Conservation (phyloP, 202 grass and related monocot genomes). For the Schoenoplectus triqueter region DNA sequence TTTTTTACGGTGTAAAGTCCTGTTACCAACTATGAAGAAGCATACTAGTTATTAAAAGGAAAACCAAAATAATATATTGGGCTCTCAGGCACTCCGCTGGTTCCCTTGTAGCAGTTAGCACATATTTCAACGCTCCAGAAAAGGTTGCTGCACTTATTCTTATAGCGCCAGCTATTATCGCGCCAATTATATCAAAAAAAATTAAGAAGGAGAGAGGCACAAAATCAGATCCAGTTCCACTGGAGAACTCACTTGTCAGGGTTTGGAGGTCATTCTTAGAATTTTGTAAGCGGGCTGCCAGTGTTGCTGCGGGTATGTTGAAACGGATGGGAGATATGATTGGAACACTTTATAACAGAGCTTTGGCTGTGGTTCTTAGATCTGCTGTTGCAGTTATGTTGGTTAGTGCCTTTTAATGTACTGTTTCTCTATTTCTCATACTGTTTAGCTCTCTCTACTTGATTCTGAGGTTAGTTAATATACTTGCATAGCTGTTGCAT, state of each 20-base stretch:
- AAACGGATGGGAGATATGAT: constrained; percentile 45
- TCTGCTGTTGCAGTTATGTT: constrained; percentile 57
- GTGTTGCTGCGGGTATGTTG: constrained; percentile 42
- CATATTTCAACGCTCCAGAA: constrained; percentile 72
- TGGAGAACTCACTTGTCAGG: constrained; percentile 45
- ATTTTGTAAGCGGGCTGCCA: constrained; percentile 46
- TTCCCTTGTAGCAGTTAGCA: constrained; percentile 70
- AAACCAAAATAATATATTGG: constrained; percentile 36
- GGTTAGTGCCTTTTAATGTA: constrained; percentile 49
- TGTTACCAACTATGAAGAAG: neutral
- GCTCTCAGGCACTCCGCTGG: constrained; percentile 84
- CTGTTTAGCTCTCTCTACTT: neutral
- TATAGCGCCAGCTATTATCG: constrained; percentile 74
- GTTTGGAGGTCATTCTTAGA: constrained; percentile 53
- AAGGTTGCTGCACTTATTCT: constrained; percentile 77
- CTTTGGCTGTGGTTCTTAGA: constrained; percentile 56
- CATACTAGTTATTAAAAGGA: neutral
- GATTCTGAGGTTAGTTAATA: neutral
- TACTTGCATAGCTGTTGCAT: neutral
- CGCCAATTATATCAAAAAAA: constrained; percentile 44
- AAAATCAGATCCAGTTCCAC: constrained; percentile 32
- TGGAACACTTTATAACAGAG: constrained; percentile 49
- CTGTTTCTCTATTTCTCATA: neutral
- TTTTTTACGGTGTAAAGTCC: neutral
- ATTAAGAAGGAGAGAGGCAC: constrained; percentile 15